Conservation (phyloP, 2,329 filamentous ascomycete species). For the Microcyclosporella mali region DNA sequence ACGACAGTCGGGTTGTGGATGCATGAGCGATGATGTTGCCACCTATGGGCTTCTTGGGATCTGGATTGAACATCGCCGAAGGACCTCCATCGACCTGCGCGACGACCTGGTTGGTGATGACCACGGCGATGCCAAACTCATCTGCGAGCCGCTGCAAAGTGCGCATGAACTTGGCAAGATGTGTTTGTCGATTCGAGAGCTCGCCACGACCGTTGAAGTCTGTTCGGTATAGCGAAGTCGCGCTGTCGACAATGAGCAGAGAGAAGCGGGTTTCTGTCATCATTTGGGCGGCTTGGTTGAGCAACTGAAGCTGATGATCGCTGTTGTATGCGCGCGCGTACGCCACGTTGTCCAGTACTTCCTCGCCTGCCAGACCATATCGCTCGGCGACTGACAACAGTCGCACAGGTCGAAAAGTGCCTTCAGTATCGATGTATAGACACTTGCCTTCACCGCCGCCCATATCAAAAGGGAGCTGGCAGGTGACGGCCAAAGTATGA, state of each 20-base stretch:
- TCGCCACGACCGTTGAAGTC: conserved; percentile 97
- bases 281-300: conserved; percentile 94
- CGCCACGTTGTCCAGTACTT: conserved; percentile 95
- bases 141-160: conserved; percentile 70
- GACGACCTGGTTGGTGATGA: conserved; percentile 98
- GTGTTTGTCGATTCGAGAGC: conserved; percentile 84
- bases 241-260: conserved; percentile 89
- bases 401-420: conserved; percentile 87
- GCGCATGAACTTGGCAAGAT: conserved; percentile 83
- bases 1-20: conserved; percentile 84
- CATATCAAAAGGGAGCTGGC: conserved; percentile 97
- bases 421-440: conserved; percentile 96
- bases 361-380: conserved; percentile 90
- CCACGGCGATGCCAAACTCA: conserved; percentile 91
- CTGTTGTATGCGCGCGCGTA: conserved; percentile 98
- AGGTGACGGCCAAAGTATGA: conserved; percentile 96
- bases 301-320: conserved; percentile 89
- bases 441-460: conserved; percentile 97
- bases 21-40: conserved; percentile 98
- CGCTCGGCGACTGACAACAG: conserved; percentile 86
- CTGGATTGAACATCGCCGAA: conserved; percentile 97
- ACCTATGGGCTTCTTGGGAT: conserved; percentile 98
- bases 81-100: conserved; percentile 96
- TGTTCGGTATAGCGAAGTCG: conserved; percentile 89
- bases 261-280: conserved; percentile 99